Base-by-base conservation (phyloP, 768 basidiomycete species). In the Dioszegia aurantiaca region DNA sequence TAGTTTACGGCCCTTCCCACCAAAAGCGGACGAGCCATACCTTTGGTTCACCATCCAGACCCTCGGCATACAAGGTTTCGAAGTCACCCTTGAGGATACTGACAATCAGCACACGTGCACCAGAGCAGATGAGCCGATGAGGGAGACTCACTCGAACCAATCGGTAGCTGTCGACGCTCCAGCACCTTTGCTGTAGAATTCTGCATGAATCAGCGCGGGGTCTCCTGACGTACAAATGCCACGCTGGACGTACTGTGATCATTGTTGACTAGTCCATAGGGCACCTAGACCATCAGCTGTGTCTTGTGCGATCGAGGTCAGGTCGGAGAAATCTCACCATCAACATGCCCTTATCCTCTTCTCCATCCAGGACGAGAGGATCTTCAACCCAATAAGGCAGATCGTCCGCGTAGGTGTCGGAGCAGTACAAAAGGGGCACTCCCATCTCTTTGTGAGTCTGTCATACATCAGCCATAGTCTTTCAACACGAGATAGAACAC, bases 11-110 rank as follows among this genome's bases (percentile, higher is more conserved):
- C 26, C 26, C 23, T 45, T 4, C 8, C 19, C 6, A 8, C 4
- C 8, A 45, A 5, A 4, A 39, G 26, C 14, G 46, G 24, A n/a
- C n/a, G 21, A 42, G 21, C 23, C 52, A 4, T 41, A 54, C 39
- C 61, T 51, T 44, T 17, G 66, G 62, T 9, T 44, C 42, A 17
- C 68, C 70, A 3, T 56, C 61, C 11, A 42, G 51, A 4, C 65
- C 70, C 47, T 72, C 70, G 12, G 66, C 52, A 56, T 67, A 67
- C n/a, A 67, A 60, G 26, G 52, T 49, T 31, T 67, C 66, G 40
- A 67, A 67, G 26, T 66, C 64, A 10, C 48, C 61, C 43, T 66
- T 66, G 37, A 66, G 61, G 11, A 62, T 51, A 36, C 48, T 51
- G 21, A 31, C 9, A 10, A n/a, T 33, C 23, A 39, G 21, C 48